Evolutionary conservation across 164 flowering plant species (phyloP).

Genomic region (Stephania japonica): DNA sequence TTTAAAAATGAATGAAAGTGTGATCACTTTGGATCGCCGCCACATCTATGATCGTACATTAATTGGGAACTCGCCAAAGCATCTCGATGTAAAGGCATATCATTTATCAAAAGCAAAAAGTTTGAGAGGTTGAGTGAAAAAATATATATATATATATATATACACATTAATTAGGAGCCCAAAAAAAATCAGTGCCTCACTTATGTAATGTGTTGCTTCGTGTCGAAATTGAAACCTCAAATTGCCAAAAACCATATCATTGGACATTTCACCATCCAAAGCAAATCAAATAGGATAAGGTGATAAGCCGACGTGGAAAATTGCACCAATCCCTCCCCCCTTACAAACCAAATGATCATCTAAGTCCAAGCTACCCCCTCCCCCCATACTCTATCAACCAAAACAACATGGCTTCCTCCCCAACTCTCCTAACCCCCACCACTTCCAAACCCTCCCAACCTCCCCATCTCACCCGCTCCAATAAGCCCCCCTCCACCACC

Average conservation of each 20-base stretch:
- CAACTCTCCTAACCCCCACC: constrained; percentile 61
- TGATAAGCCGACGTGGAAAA: constrained; percentile 70
- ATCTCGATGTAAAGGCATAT: too few relatives aligned
- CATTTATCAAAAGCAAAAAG: too few relatives aligned
- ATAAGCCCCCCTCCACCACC: constrained; percentile 24
- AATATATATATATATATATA: too few relatives aligned
- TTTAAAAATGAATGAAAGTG: too few relatives aligned
- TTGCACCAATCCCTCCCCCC: constrained; percentile 6
- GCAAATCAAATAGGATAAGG: constrained; percentile 49
- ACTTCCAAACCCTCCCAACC: constrained; percentile 25
- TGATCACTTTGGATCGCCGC: too few relatives aligned
- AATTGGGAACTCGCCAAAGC: too few relatives aligned
- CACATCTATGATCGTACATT: too few relatives aligned
- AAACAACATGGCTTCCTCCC: constrained; percentile 42
- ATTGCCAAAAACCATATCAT: constrained; percentile 16
- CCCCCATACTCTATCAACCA: neutral
- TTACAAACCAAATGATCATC: constrained; percentile 3
- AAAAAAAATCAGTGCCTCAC: too few relatives aligned
- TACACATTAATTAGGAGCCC: too few relatives aligned
- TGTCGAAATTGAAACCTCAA: neutral
- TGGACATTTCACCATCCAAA: constrained; percentile 39
- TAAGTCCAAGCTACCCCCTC: neutral
- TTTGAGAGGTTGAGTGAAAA: too few relatives aligned
- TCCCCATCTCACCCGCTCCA: constrained; percentile 20
- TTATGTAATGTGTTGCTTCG: neutral